phyloP scores from a whole-genome alignment of 2,329 filamentous ascomycete species.

The Hymenoscyphus fraxineus region DNA sequence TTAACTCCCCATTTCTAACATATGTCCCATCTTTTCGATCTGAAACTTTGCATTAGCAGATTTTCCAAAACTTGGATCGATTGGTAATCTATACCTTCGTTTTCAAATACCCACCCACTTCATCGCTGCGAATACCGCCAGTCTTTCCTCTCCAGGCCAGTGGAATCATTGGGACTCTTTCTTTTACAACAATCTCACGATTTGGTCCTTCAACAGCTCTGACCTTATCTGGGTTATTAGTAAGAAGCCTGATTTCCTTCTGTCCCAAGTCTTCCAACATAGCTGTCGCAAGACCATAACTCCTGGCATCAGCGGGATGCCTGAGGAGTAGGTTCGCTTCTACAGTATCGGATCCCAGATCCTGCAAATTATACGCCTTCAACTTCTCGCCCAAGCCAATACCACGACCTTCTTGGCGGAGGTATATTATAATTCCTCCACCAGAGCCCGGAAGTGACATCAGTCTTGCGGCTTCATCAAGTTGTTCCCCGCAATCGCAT shows the following conservation, averaged over 20 bases:
- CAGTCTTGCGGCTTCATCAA: slow-evolving; percentile 90
- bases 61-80: background rate
- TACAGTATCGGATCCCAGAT: slow-evolving; percentile 94
- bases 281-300: slow-evolving; percentile 93
- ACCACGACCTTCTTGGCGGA: slow-evolving; percentile 91
- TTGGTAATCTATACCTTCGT: slow-evolving; percentile 68
- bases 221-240: slow-evolving; percentile 97
- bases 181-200: slow-evolving; percentile 79
- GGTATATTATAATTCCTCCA: slow-evolving; percentile 90
- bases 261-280: slow-evolving; percentile 87
- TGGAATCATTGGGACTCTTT: slow-evolving; percentile 93
- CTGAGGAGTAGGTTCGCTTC: slow-evolving; percentile 88
- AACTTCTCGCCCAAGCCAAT: slow-evolving; percentile 94
- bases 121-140: slow-evolving; percentile 77
- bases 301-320: slow-evolving; percentile 90
- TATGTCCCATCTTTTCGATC: slow-evolving; percentile 87
- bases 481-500: slow-evolving; percentile 95
- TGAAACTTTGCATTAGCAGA: slow-evolving; percentile 34
- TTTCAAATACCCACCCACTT: slow-evolving; percentile 89
- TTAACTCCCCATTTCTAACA: slow-evolving; percentile 54
- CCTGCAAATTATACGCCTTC: slow-evolving; percentile 96
- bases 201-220: slow-evolving; percentile 89
- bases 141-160: slow-evolving; percentile 79
- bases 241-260: slow-evolving; percentile 73
- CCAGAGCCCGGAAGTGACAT: slow-evolving; percentile 71